Evolutionary conservation across 2,329 filamentous ascomycete species (phyloP).

Genomic region (Apiospora aurea): DNA sequence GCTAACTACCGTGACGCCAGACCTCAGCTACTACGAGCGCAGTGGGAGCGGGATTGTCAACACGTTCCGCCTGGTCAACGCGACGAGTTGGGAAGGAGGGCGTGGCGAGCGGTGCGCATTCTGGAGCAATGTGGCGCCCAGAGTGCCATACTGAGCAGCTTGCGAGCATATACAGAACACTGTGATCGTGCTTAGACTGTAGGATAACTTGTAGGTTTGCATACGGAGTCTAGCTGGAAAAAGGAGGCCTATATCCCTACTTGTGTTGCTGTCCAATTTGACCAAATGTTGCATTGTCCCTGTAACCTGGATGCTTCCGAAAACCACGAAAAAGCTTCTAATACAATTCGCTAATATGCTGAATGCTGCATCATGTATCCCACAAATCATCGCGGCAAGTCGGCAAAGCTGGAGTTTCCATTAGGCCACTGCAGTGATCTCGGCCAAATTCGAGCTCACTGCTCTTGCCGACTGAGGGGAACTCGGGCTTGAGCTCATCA

Average conservation of each 20-base stretch:
- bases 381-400: not conserved
- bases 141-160: constrained; percentile 34
- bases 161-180: not conserved
- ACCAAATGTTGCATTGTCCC: not conserved
- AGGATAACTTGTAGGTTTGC: not conserved
- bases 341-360: not conserved
- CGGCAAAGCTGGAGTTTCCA: not conserved
- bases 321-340: not conserved
- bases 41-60: constrained; percentile 38
- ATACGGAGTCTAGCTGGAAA: not conserved
- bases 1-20: constrained; percentile 34
- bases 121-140: constrained; percentile 35
- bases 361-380: not conserved
- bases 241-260: too few species aligned
- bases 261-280: not conserved
- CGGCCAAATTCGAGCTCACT: constrained; percentile 54
- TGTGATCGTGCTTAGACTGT: not conserved
- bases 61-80: constrained; percentile 34
- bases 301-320: not conserved
- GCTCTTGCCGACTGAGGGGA: constrained; percentile 94
- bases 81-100: constrained; percentile 37
- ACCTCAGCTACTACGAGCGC: constrained; percentile 37
- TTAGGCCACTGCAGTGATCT: not conserved
- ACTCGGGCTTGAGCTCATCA: constrained; percentile 99
- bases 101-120: constrained; percentile 38